phyloP scores from a whole-genome alignment of 2,329 filamentous ascomycete species.

The Scopulariopsis brevicaulis region DNA sequence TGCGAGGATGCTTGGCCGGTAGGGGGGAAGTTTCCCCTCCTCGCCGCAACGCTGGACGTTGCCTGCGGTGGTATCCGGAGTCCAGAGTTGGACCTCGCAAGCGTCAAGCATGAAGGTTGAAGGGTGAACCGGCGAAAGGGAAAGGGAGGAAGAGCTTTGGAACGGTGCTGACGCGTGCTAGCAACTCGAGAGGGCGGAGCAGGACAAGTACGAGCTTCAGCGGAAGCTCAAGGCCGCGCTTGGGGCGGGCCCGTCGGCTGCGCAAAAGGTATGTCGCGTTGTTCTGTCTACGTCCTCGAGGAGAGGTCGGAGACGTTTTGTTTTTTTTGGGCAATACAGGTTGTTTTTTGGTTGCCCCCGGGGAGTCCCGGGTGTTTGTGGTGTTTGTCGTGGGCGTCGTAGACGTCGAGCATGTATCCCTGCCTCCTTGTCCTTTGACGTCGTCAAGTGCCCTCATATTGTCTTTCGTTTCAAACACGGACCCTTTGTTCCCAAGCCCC shows the following conservation, averaged over 20 bases:
- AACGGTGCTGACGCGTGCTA: slow-evolving; percentile 13
- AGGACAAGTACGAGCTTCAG: slow-evolving; percentile 44
- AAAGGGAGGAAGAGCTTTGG: not conserved
- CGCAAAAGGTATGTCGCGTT: slow-evolving; percentile 36
- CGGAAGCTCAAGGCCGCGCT: slow-evolving; percentile 37
- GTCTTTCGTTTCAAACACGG: too few species aligned
- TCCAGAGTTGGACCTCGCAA: too few species aligned
- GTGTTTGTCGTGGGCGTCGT: too few species aligned
- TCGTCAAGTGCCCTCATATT: not conserved
- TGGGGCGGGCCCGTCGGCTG: slow-evolving; percentile 34
- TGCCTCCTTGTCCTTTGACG: not conserved
- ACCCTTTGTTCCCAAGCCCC: not conserved
- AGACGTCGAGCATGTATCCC: not conserved
- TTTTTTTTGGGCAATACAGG: slow-evolving; percentile 1
- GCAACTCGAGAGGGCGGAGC: slow-evolving; percentile 48
- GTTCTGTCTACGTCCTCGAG: not conserved
- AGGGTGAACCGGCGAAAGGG: not conserved
- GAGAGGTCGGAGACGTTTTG: too few species aligned
- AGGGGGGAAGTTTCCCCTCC: too few species aligned
- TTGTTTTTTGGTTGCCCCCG: too few species aligned
- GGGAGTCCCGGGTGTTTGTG: too few species aligned
- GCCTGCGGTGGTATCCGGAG: too few species aligned
- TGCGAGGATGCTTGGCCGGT: too few species aligned
- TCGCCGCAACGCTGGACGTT: too few species aligned
- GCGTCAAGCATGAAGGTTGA: not conserved